Conservation (phyloP, 1,139 yeast species). For the Debaryomycetaceae sp. region DNA sequence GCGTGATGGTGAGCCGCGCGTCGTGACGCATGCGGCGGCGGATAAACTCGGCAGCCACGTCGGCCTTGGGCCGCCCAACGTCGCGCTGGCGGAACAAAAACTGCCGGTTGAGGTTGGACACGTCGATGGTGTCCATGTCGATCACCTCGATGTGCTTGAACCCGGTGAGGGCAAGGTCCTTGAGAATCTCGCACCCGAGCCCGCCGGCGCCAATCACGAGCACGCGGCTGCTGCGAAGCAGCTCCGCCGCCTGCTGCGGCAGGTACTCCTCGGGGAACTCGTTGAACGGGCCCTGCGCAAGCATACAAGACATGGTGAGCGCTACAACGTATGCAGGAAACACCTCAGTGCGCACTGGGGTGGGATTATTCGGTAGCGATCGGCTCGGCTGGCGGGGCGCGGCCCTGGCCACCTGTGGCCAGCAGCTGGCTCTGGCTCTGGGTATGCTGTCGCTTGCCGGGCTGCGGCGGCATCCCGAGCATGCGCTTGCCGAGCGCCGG, state of each 20-base stretch:
- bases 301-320: not conserved
- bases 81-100: slow-evolving; percentile 72
- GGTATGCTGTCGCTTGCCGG: slow-evolving; percentile 6
- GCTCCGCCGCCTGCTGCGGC: slow-evolving; percentile 18
- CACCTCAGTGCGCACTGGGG: too few relatives aligned
- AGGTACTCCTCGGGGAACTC: slow-evolving; percentile 37
- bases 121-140: slow-evolving; percentile 93
- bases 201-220: slow-evolving; percentile 92
- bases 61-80: slow-evolving; percentile 79
- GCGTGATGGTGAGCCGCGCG: slow-evolving; percentile 43
- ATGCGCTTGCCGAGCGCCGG: slow-evolving; percentile 10
- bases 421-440: slow-evolving; percentile 7
- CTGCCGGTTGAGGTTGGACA: slow-evolving; percentile 87
- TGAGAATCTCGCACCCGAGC: slow-evolving; percentile 87
- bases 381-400: too few relatives aligned
- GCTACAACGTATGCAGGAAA: not conserved
- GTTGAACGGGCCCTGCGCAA: slow-evolving; percentile 36
- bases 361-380: too few relatives aligned
- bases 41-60: slow-evolving; percentile 67
- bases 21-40: slow-evolving; percentile 41
- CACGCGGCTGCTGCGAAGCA: slow-evolving; percentile 30
- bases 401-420: not conserved
- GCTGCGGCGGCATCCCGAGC: slow-evolving; percentile 9
- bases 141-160: slow-evolving; percentile 73
- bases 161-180: slow-evolving; percentile 76